Evolutionary conservation across 2,329 filamentous ascomycete genomes (phyloP).

Genomic region (Stromatinia cepivora): DNA sequence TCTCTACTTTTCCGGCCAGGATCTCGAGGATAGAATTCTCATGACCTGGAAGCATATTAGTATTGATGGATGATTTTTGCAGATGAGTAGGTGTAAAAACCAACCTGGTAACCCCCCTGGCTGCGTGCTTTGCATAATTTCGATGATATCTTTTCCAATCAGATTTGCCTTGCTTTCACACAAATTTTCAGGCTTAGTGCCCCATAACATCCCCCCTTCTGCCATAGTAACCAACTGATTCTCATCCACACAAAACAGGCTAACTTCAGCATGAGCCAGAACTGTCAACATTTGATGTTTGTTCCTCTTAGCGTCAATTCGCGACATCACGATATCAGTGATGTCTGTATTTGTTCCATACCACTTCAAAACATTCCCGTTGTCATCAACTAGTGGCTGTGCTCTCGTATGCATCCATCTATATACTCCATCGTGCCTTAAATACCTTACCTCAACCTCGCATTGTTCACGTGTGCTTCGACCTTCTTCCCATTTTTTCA

Average conservation of each 20-base stretch:
- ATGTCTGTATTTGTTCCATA: slow-evolving; percentile 36
- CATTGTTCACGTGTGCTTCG: slow-evolving; percentile 20
- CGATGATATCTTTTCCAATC: slow-evolving; percentile 28
- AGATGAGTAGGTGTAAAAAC: neutral
- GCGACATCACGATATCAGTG: slow-evolving; percentile 32
- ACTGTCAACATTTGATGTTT: slow-evolving; percentile 33
- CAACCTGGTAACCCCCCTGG: slow-evolving; percentile 24
- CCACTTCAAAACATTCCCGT: slow-evolving; percentile 33
- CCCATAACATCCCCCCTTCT: slow-evolving; percentile 32
- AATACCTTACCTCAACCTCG: slow-evolving; percentile 32
- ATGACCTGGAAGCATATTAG: slow-evolving; percentile 22
- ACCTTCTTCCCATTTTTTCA: slow-evolving; percentile 25
- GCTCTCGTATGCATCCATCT: slow-evolving; percentile 36
- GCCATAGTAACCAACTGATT: slow-evolving; percentile 30
- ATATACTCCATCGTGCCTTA: slow-evolving; percentile 32
- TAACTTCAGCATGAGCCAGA: slow-evolving; percentile 34
- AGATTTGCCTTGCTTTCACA: slow-evolving; percentile 24
- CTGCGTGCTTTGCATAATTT: slow-evolving; percentile 23
- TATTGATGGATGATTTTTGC: neutral
- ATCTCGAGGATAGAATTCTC: slow-evolving; percentile 30
- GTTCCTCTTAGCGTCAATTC: slow-evolving; percentile 32
- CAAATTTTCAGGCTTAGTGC: neutral
- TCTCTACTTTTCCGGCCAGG: slow-evolving; percentile 29
- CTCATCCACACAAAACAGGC: slow-evolving; percentile 31
- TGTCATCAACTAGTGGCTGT: slow-evolving; percentile 24